phyloP scores from a whole-genome alignment of 2,329 filamentous ascomycete species.

The Monilinia laxa region DNA sequence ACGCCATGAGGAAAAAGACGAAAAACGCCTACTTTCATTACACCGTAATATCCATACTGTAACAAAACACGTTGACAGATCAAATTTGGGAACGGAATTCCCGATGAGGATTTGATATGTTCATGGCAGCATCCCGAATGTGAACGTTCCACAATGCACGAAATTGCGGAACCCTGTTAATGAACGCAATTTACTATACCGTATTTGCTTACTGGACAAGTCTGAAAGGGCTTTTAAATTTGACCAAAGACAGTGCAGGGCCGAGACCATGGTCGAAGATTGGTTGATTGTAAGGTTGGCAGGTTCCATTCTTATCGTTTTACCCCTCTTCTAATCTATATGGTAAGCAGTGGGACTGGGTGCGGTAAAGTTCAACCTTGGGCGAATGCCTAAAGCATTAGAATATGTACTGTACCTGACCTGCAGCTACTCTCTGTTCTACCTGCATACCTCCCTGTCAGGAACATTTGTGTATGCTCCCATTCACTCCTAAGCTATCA shows the following conservation, averaged over 20 bases:
- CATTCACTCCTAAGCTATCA: background rate
- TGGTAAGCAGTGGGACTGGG: background rate
- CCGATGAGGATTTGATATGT: slow-evolving; percentile 16
- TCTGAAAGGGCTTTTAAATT: background rate
- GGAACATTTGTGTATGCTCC: background rate
- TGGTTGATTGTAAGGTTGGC: slow-evolving; percentile 15
- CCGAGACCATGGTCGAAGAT: slow-evolving; percentile 15
- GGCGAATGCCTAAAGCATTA: background rate
- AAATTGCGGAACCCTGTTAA: slow-evolving; percentile 16
- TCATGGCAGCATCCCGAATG: slow-evolving; percentile 23
- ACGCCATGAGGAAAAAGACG: background rate
- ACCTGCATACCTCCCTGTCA: background rate
- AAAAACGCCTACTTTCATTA: slow-evolving; percentile 3
- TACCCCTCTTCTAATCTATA: slow-evolving; percentile 23
- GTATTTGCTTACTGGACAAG: background rate
- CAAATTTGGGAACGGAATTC: slow-evolving; percentile 13
- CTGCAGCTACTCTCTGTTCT: background rate
- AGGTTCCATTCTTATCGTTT: slow-evolving; percentile 21
- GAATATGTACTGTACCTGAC: background rate
- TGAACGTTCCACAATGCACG: slow-evolving; percentile 24
- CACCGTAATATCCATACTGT: background rate
- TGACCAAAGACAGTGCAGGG: slow-evolving; percentile 4
- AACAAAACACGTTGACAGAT: slow-evolving; percentile 15
- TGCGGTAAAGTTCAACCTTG: background rate
- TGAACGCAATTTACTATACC: background rate